These are phyloP conservation scores for Populus euphratica DNA, from an alignment of 345 rosid species.

Conservation along the genomic window DNA sequence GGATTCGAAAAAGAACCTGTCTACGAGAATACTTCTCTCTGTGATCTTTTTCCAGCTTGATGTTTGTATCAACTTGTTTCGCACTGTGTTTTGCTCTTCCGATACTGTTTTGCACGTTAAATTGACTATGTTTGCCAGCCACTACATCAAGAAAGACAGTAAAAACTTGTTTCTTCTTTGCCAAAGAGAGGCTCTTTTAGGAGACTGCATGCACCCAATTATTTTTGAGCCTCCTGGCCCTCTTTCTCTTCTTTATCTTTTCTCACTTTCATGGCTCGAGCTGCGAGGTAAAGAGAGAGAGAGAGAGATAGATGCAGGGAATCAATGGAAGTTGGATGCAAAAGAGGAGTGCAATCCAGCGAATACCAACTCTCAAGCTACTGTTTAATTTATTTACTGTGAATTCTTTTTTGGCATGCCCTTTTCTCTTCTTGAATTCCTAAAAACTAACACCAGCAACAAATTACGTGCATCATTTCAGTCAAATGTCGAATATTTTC, in stretches of 20 bases:
- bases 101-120: neutral
- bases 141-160: neutral
- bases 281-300: neutral
- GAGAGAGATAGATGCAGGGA: neutral
- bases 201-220: neutral
- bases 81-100: neutral
- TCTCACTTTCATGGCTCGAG: constrained; percentile 7
- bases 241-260: neutral
- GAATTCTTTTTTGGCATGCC: neutral
- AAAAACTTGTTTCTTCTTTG: neutral
- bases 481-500: neutral
- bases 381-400: too few relatives aligned
- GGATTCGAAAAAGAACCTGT: neutral
- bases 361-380: neutral
- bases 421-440: neutral
- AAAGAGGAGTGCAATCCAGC: constrained; percentile 5
- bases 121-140: neutral
- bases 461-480: constrained; percentile 2
- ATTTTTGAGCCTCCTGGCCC: neutral
- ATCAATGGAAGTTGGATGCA: neutral
- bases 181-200: neutral
- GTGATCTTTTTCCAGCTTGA: neutral
- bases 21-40: neutral
- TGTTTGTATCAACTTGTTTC: neutral
- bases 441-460: neutral